Evolutionary conservation across 2,329 filamentous ascomycete species (phyloP), one percentile per base, ranked within the genome.

Genomic region (Pseudogymnoascus sp.): DNA sequence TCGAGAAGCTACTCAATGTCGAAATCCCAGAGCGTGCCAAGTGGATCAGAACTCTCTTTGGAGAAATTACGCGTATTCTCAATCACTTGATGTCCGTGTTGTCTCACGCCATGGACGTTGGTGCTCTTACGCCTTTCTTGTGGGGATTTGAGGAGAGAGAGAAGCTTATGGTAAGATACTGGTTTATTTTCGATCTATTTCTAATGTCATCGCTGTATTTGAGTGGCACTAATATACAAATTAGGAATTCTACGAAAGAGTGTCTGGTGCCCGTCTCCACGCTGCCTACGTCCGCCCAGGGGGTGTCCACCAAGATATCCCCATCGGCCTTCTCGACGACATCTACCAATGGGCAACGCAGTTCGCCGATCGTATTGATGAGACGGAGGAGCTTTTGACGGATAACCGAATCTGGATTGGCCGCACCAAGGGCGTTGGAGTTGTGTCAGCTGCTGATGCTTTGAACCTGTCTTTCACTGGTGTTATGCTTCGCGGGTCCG

Each of bases 331-430:
- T 53, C 86, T 99, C 61, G 96, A 99, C 75, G 95, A 99, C 75
- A 99, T 99, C 73, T 97, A 99, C 81, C 93, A 97, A 79, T 99
- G 95, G 95, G 95, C 95, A 14, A 99, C 95, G 64, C 95, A 99
- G 77, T 99, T 99, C 73, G 90, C 92, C 72, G 95, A 99, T 81
- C 92, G 95, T 71, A 95, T 99, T 72, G 95, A 99, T 75, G 95
- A 99, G 78, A 97, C 95, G 63, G 95, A 99, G 77, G 95, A 99
- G 78, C 89, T 99, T 80, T 84, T 99, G 71, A 99, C 95, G 44
- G 95, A 99, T 77, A 99, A 99, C 84, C 91, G 96, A 75, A 97
- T 99, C 81, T 99, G 96, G 96, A 93, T 96, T 72, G 89, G 92
- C 72, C 86, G 95, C 76, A 90, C 96, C 69, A 87, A 95, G 78